phyloP scores from a whole-genome alignment of 345 rosid genomes.

The Dimocarpus longan region DNA sequence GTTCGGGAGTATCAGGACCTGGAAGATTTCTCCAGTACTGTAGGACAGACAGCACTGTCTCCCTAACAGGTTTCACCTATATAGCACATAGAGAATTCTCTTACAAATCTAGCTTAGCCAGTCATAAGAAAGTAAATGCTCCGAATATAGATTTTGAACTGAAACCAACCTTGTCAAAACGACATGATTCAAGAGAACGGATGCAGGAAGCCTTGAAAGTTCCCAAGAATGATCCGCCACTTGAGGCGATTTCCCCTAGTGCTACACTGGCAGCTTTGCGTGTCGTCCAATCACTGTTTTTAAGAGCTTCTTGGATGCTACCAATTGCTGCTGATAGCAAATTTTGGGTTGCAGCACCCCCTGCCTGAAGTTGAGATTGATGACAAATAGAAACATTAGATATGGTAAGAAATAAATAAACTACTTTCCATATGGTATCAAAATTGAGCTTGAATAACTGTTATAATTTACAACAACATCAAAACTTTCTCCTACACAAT shows the following conservation, averaged over 20 bases:
- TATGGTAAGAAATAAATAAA: not conserved
- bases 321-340: constrained; percentile 65
- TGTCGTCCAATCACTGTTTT: constrained; percentile 79
- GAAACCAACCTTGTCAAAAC: constrained; percentile 84
- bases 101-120: constrained; percentile 1
- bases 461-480: not conserved
- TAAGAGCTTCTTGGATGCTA: constrained; percentile 79
- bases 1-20: constrained; percentile 63
- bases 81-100: constrained; percentile 27
- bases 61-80: constrained; percentile 97
- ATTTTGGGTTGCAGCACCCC: constrained; percentile 70
- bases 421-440: not conserved
- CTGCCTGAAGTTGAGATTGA: constrained; percentile 60
- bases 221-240: constrained; percentile 65
- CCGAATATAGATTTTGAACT: not conserved
- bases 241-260: constrained; percentile 71
- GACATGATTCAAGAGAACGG: constrained; percentile 78
- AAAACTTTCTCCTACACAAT: not conserved
- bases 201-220: constrained; percentile 72
- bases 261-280: constrained; percentile 93
- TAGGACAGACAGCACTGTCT: constrained; percentile 68
- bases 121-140: constrained; percentile 14
- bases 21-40: constrained; percentile 79
- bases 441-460: not conserved
- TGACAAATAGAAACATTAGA: not conserved